Evolutionary conservation across 2,329 filamentous ascomycete genomes (phyloP).

Genomic region (Calonectria henricotiae): DNA sequence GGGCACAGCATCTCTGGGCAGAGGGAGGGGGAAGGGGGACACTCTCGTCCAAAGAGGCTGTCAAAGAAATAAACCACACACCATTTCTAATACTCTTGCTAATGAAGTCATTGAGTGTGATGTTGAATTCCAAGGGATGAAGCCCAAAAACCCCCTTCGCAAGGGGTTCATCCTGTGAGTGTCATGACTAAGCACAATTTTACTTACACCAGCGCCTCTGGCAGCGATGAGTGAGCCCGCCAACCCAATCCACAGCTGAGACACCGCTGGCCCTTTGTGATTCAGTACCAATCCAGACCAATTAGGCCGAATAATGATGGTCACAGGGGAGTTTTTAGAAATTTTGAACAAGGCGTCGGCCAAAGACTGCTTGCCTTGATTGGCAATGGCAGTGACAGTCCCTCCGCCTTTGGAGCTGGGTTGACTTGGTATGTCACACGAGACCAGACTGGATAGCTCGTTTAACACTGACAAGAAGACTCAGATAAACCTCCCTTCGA

Average conservation of each 20-base stretch:
- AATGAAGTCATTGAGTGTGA: slow-evolving; percentile 41
- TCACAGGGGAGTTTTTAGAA: slow-evolving; percentile 2
- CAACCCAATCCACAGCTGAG: slow-evolving; percentile 15
- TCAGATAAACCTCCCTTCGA: too few species aligned
- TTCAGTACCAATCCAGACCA: slow-evolving; percentile 21
- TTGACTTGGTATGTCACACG: neutral
- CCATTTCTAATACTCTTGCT: slow-evolving; percentile 23
- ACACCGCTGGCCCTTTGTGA: slow-evolving; percentile 21
- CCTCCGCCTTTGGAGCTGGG: neutral
- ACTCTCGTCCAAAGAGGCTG: neutral
- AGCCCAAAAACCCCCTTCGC: slow-evolving; percentile 45
- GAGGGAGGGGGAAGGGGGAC: neutral
- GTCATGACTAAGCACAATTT: slow-evolving; percentile 46
- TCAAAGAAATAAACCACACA: neutral
- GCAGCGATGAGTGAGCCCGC: slow-evolving; percentile 8
- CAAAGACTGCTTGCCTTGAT: neutral
- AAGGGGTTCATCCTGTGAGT: slow-evolving; percentile 37
- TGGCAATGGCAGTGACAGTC: neutral
- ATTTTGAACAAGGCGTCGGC: neutral
- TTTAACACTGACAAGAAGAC: too few species aligned
- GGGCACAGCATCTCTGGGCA: neutral
- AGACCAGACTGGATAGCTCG: neutral
- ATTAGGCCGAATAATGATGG: slow-evolving; percentile 1
- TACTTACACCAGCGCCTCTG: neutral
- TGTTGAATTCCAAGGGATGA: slow-evolving; percentile 52